A percentile compares a stretch with the other conserved stretches of the same genome.
These are phyloP conservation scores for Casuarina glauca DNA, from an alignment of 306 rosid genomes.

Conservation along the genomic window DNA sequence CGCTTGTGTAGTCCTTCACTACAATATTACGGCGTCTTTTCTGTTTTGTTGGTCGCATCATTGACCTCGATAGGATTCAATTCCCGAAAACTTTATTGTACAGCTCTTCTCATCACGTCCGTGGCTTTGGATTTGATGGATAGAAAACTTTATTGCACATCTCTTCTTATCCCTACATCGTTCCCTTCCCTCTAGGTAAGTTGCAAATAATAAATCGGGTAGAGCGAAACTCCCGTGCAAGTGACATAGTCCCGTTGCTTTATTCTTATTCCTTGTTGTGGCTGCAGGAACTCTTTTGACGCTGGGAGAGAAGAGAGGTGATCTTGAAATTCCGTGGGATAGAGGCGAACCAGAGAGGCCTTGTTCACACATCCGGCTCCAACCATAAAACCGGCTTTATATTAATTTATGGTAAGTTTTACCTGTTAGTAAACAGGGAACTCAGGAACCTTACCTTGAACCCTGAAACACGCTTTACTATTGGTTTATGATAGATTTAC, in stretches of 20 bases:
- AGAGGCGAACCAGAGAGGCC: constrained; percentile 84
- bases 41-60: neutral
- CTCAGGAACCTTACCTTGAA: neutral
- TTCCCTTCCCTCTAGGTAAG: no score
- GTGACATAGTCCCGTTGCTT: no score
- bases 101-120: neutral
- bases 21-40: neutral
- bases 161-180: constrained; percentile 69
- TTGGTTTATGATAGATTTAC: no score
- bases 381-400: constrained; percentile 23
- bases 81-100: constrained; percentile 21
- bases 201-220: no score
- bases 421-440: constrained; percentile 33
- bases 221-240: no score
- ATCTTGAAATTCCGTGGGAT: constrained; percentile 81
- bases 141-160: constrained; percentile 56
- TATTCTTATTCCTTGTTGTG: constrained; percentile 18
- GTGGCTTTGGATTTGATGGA: constrained; percentile 94
- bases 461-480: no score
- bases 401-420: constrained; percentile 25
- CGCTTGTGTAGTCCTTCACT: neutral
- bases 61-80: neutral
- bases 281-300: constrained; percentile 76
- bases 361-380: constrained; percentile 78
- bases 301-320: constrained; percentile 92